Evolutionary conservation across 2,329 filamentous ascomycete genomes (phyloP).

Genomic region (Cladobotryum protrusum): DNA sequence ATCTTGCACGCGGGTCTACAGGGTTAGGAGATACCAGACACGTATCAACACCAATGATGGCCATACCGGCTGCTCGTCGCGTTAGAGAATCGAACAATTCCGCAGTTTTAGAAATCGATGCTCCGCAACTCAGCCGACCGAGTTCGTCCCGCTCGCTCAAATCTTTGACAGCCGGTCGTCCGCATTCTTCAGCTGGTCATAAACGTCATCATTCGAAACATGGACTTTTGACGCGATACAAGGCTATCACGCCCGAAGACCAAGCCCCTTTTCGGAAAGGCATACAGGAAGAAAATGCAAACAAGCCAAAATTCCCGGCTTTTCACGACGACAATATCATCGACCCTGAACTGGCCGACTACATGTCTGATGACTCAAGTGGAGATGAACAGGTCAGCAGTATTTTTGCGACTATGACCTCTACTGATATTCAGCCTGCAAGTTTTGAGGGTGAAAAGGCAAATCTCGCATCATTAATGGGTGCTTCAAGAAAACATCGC

Average conservation of each 20-base stretch:
- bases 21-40: constrained; percentile 44
- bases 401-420: constrained; percentile 71
- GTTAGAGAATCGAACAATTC: constrained; percentile 75
- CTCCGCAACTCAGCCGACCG: constrained; percentile 78
- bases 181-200: constrained; percentile 68
- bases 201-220: constrained; percentile 84
- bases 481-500: constrained; percentile 68
- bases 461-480: constrained; percentile 66
- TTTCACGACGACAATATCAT: constrained; percentile 99
- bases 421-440: constrained; percentile 55
- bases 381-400: constrained; percentile 87
- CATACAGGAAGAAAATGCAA: constrained; percentile 57
- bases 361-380: constrained; percentile 92
- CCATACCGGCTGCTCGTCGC: constrained; percentile 58
- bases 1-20: constrained; percentile 36
- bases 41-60: constrained; percentile 64
- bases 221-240: constrained; percentile 72
- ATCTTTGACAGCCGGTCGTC: constrained; percentile 60
- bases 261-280: constrained; percentile 80
- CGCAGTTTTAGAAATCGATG: constrained; percentile 83
- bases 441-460: constrained; percentile 69
- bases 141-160: constrained; percentile 86
- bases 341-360: constrained; percentile 89
- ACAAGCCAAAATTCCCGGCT: constrained; percentile 68
- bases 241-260: constrained; percentile 60